Conservation (phyloP, 1,284 basidiomycete species). For the Ustilago nuda region DNA sequence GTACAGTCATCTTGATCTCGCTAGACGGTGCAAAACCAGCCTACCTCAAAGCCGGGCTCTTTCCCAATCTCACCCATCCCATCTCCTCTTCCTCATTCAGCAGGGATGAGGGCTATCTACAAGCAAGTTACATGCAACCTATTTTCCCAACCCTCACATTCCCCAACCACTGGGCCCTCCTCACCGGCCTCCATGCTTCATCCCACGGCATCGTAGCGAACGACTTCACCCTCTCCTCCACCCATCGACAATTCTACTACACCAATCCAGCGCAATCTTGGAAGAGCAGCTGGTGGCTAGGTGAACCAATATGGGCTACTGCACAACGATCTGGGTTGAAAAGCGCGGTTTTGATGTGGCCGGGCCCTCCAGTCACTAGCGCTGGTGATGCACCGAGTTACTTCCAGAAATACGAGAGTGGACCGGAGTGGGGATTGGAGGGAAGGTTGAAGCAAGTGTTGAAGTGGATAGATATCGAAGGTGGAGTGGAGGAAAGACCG, state of each 20-base stretch:
- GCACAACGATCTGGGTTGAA: conserved; percentile 34
- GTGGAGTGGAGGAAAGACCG: conserved; percentile 28
- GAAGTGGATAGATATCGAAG: conserved; percentile 45
- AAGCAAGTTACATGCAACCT: conserved; percentile 75
- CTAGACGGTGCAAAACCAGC: conserved; percentile 88
- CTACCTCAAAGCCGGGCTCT: conserved; percentile 83
- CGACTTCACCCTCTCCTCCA: conserved; percentile 75
- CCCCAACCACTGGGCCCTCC: conserved; percentile 71
- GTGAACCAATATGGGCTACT: conserved; percentile 53
- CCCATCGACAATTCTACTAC: conserved; percentile 49
- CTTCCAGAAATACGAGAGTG: conserved; percentile 54
- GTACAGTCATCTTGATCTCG: conserved; percentile 84
- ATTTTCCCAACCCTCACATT: conserved; percentile 91
- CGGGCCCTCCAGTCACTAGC: conserved; percentile 51
- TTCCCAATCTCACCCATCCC: conserved; percentile 75
- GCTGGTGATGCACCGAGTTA: conserved; percentile 19
- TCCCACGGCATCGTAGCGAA: conserved; percentile 87
- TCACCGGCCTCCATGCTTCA: conserved; percentile 70
- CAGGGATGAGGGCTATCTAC: background rate
- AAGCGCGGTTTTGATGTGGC: conserved; percentile 57
- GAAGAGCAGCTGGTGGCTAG: conserved; percentile 51
- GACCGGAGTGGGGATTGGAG: conserved; percentile 33
- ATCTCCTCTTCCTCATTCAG: conserved; percentile 5
- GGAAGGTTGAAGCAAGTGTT: conserved; percentile 24
- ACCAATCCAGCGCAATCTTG: conserved; percentile 46